A percentile compares a stretch with the other conserved stretches of the same genome.
Conservation (phyloP, 768 basidiomycete species). For the Lentinula edodes region DNA sequence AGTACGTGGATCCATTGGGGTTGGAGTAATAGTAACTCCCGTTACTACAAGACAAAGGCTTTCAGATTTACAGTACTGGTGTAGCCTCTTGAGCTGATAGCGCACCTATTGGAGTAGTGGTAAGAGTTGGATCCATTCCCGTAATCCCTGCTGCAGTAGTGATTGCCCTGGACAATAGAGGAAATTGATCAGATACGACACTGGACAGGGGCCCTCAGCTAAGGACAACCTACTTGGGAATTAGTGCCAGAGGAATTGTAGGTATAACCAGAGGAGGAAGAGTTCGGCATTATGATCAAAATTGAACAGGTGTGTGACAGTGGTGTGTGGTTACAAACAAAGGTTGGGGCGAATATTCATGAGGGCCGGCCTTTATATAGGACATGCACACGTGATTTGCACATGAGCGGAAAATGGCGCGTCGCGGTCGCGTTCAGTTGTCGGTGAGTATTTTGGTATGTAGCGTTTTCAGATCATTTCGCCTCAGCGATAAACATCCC, state of each 20-base stretch:
- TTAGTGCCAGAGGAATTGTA: not conserved
- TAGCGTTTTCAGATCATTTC: too few species aligned
- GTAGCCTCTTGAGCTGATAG: not conserved
- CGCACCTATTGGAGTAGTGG: slow-evolving; percentile 39
- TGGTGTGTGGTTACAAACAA: not conserved
- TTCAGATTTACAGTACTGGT: not conserved
- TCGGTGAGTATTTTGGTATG: too few species aligned
- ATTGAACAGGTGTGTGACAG: not conserved
- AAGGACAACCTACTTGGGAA: not conserved
- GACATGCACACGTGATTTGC: not conserved
- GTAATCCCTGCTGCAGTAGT: slow-evolving; percentile 36
- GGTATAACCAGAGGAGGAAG: not conserved
- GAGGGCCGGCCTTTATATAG: not conserved
- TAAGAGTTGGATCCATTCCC: slow-evolving; percentile 28
- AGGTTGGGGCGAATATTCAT: not conserved
- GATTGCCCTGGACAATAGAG: slow-evolving; percentile 33
- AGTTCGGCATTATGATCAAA: not conserved
- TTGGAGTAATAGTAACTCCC: slow-evolving; percentile 44
- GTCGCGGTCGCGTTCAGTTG: not conserved
- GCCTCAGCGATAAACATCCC: too few species aligned
- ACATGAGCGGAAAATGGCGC: not conserved
- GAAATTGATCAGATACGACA: not conserved
- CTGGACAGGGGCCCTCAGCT: too few species aligned
- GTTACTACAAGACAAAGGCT: slow-evolving; percentile 15
- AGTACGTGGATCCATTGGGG: slow-evolving; percentile 37